Conservation (phyloP, 2,329 filamentous ascomycete genomes). For the Penicillium sp. region DNA sequence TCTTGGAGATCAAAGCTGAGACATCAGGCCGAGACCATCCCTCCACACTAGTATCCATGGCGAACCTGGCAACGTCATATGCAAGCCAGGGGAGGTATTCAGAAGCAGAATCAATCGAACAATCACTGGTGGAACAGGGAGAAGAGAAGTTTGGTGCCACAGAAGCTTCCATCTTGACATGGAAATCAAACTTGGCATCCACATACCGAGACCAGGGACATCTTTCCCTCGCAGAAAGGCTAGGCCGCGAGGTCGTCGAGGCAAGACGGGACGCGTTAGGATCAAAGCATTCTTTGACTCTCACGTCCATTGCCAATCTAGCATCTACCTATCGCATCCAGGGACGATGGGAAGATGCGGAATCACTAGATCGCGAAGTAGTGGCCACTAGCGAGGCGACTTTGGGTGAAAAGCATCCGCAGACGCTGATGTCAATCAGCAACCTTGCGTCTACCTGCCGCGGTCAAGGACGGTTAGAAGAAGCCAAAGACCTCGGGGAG, state of each 20-base stretch:
- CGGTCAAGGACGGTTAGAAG: conserved; percentile 8
- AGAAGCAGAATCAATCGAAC: conserved; percentile 8
- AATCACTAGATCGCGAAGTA: conserved; percentile 11
- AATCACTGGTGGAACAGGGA: conserved; percentile 3
- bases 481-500: conserved; percentile 10
- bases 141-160: conserved; percentile 1
- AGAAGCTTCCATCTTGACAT: conserved; percentile 8
- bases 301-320: conserved; percentile 15
- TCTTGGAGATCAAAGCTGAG: conserved; percentile 7
- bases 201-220: conserved; percentile 11
- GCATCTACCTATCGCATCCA: conserved; percentile 12
- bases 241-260: conserved; percentile 9
- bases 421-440: conserved; percentile 15
- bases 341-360: conserved; percentile 11
- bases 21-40: conserved; percentile 1
- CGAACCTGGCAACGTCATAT: conserved; percentile 13
- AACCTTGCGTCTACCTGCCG: conserved; percentile 16
- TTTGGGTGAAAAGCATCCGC: conserved; percentile 13
- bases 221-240: conserved; percentile 3
- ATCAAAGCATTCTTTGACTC: conserved; percentile 5
- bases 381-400: conserved; percentile 4
- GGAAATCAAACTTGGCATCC: conserved; percentile 12
- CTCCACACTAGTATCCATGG: conserved; percentile 10
- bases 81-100: conserved; percentile 11
- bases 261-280: conserved; percentile 6